Conservation (phyloP, 2,329 filamentous ascomycete species). For the Alternaria infectoria region DNA sequence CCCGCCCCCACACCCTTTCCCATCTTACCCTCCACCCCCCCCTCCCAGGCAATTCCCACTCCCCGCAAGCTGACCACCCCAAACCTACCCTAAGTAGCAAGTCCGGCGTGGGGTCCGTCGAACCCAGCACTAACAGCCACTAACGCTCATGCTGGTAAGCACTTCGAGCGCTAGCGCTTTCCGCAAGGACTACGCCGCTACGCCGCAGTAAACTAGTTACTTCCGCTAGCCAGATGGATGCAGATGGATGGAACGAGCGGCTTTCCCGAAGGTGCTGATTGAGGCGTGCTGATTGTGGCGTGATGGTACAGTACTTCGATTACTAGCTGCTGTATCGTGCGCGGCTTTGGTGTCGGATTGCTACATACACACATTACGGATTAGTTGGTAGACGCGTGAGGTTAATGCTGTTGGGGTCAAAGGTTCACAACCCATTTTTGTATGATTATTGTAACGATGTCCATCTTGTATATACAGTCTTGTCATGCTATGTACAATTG, state of each 20-base stretch:
- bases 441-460: not conserved
- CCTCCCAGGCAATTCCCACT: not conserved
- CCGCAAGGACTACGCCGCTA: not conserved
- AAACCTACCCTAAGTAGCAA: slow-evolving; percentile 1
- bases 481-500: not conserved
- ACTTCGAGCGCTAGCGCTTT: not conserved
- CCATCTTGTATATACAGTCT: not conserved
- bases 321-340: not conserved
- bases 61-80: not conserved
- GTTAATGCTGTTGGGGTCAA: not conserved
- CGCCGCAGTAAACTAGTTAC: not conserved
- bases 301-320: not conserved
- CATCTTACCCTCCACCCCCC: not conserved
- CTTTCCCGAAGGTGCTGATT: not conserved
- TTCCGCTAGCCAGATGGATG: not conserved
- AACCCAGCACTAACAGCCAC: slow-evolving; percentile 2
- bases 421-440: not conserved
- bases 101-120: not conserved
- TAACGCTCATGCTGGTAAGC: slow-evolving; percentile 1
- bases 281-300: not conserved
- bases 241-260: not conserved
- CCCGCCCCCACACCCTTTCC: not conserved
- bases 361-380: no score
- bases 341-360: not conserved
- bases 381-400: not conserved